Percentiles rank a stretch among this genome's conserved stretches.
Conservation (phyloP, 176 grass and related monocot genomes). For the Saccharum spontaneum region DNA sequence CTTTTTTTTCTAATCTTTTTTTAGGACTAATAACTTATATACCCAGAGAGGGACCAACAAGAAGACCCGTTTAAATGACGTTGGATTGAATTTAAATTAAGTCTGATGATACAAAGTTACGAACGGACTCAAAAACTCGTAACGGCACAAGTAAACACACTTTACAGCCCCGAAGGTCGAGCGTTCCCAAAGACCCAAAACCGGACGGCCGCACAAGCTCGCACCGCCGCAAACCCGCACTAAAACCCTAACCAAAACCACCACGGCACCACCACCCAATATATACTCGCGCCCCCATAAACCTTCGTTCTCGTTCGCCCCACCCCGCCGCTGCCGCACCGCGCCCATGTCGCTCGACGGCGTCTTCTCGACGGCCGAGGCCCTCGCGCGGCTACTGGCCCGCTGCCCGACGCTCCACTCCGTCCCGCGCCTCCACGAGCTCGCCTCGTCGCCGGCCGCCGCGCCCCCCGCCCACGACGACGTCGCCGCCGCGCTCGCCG, state of each 20-base stretch:
- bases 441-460: slow-evolving; percentile 33
- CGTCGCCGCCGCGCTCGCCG: slow-evolving; percentile 62
- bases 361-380: slow-evolving; percentile 55
- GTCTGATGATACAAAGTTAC: too few relatives aligned
- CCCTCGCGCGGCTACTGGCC: slow-evolving; percentile 56
- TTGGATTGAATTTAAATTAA: too few relatives aligned
- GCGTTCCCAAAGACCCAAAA: not conserved
- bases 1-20: too few relatives aligned
- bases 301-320: not conserved
- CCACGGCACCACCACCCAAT: not conserved
- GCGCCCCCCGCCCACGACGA: slow-evolving; percentile 41
- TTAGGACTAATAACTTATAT: too few relatives aligned
- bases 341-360: slow-evolving; percentile 75
- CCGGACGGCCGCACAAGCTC: not conserved
- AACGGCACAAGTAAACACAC: too few relatives aligned
- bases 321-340: not conserved
- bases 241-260: slow-evolving; percentile 76
- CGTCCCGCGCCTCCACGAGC: slow-evolving; percentile 44
- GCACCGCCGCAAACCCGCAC: too few relatives aligned
- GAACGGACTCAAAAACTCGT: too few relatives aligned
- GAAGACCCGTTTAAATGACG: too few relatives aligned
- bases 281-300: slow-evolving; percentile 7
- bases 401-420: slow-evolving; percentile 60
- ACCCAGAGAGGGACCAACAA: too few relatives aligned
- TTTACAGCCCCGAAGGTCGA: not conserved